Evolutionary conservation across 2,329 filamentous ascomycete species (phyloP), one percentile per base, ranked within the genome.

Genomic region (Escovopsis weberi): DNA sequence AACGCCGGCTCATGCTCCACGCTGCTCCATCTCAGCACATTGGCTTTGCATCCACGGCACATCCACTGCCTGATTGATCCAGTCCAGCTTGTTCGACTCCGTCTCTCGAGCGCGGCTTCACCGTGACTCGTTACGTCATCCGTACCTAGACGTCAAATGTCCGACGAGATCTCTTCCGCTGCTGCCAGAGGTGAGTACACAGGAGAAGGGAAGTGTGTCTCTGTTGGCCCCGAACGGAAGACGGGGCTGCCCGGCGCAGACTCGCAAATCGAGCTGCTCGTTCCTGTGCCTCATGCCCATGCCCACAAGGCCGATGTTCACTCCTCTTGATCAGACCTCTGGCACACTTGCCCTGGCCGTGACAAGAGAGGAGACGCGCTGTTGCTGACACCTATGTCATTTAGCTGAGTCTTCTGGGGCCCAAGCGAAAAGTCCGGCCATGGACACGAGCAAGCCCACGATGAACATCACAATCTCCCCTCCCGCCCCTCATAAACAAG

Each of bases 161-260:
- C 59, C 45, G 56, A 61, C 56, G 54, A 51, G 49, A 55, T 55
- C 46, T 52, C 55, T 43, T 54, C 55, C 49, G 57, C 58, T 47
- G 52, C 60, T 51, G 57, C 57, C 51, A 60, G 58, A 61, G 59
- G 59, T 61, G 57, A 37, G 47, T 30, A 6, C 28, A 30, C 10
- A 10, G 10, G 28, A 30, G 10, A 30, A 15, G 15, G 15, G 15
- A 15, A 15, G 15, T 15, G 15, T 15, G 15, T 15, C 15, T 15
- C 15, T 15, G 15, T 15, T 15, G 15, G 15, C 15, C 15, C 15
- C 15, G 15, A 15, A 15, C 15, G 15, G 15, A 15, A 15, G 15
- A 15, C 15, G 15, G 15, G 15, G 15, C 15, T 15, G 15, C 15
- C 15, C 15, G 15, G 15, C 15, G 15, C 15, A 15, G 15, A 15